Evolutionary conservation across 306 rosid species (phyloP).

Genomic region (Ziziphus jujuba): DNA sequence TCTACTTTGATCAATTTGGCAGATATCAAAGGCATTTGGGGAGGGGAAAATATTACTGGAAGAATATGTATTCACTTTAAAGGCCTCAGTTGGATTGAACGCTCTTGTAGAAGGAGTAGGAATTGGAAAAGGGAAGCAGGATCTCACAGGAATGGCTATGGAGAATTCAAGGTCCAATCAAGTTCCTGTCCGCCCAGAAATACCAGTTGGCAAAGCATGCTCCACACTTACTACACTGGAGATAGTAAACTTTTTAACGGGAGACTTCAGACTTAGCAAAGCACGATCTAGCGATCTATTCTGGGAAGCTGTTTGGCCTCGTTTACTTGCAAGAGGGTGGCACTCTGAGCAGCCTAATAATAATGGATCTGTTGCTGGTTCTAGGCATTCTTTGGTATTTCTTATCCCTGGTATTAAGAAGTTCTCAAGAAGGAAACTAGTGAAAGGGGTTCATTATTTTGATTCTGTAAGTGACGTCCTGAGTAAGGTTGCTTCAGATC

Average conservation of each 20-base stretch:
- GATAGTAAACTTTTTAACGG: slow-evolving; percentile 75
- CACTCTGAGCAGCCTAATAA: slow-evolving; percentile 85
- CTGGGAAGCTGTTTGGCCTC: slow-evolving; percentile 99
- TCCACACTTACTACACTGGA: slow-evolving; percentile 61
- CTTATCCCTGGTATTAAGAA: slow-evolving; percentile 82
- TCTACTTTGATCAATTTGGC: slow-evolving; percentile 31
- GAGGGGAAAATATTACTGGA: slow-evolving; percentile 73
- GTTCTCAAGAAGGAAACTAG: slow-evolving; percentile 66
- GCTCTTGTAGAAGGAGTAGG: slow-evolving; percentile 79
- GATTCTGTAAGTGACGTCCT: slow-evolving; percentile 82
- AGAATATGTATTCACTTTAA: slow-evolving; percentile 63
- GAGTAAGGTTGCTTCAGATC: slow-evolving; percentile 76
- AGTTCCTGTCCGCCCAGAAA: slow-evolving; percentile 60
- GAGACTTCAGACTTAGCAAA: slow-evolving; percentile 85
- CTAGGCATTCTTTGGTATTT: slow-evolving; percentile 69
- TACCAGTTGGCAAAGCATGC: slow-evolving; percentile 85
- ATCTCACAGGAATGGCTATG: slow-evolving; percentile 58
- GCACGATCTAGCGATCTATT: slow-evolving; percentile 85
- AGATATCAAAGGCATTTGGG: slow-evolving; percentile 63
- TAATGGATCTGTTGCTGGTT: slow-evolving; percentile 44
- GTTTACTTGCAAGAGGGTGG: slow-evolving; percentile 95
- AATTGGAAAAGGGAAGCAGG: slow-evolving; percentile 84
- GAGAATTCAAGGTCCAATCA: slow-evolving; percentile 62
- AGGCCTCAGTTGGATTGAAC: slow-evolving; percentile 59
- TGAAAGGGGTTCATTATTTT: slow-evolving; percentile 74